Conservation (phyloP, 1,139 yeast genomes). For the Geotrichum australiense region DNA sequence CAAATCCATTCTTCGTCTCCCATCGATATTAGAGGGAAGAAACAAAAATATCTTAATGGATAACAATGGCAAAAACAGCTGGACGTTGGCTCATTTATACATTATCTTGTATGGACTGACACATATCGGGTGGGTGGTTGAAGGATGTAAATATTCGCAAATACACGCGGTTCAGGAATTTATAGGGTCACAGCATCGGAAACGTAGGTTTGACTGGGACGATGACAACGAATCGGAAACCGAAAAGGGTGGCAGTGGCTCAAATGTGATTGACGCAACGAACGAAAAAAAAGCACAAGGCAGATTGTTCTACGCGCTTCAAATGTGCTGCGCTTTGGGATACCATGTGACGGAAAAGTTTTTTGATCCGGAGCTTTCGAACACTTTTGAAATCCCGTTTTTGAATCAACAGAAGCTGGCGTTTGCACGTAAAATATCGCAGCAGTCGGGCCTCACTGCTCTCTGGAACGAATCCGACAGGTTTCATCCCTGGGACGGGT, state of each 20-base stretch:
- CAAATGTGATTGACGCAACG: neutral
- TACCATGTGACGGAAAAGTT: slow-evolving; percentile 4
- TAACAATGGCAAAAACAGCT: slow-evolving; percentile 16
- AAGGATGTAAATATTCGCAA: slow-evolving; percentile 11
- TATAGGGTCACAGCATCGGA: too few relatives aligned
- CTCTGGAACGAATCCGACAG: slow-evolving; percentile 7
- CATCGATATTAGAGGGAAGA: slow-evolving; percentile 23
- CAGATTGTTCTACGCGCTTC: slow-evolving; percentile 30
- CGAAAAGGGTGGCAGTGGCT: neutral
- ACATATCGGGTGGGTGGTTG: slow-evolving; percentile 26
- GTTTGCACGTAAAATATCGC: slow-evolving; percentile 1
- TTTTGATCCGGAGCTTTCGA: slow-evolving; percentile 6
- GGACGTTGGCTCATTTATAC: slow-evolving; percentile 28
- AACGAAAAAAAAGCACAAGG: slow-evolving; percentile 26
- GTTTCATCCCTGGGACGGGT: slow-evolving; percentile 15
- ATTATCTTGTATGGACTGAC: slow-evolving; percentile 29
- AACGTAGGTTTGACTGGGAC: neutral
- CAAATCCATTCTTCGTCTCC: slow-evolving; percentile 31
- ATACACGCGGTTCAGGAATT: slow-evolving; percentile 5
- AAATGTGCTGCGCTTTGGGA: slow-evolving; percentile 25
- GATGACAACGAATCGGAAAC: neutral
- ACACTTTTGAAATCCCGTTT: neutral
- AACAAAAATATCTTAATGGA: slow-evolving; percentile 21
- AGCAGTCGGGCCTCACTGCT: slow-evolving; percentile 1
- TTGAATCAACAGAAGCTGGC: neutral